These are phyloP conservation scores for Tetrapisispora pingtungensis DNA, from an alignment of 805 yeast genomes.

Conservation along the genomic window DNA sequence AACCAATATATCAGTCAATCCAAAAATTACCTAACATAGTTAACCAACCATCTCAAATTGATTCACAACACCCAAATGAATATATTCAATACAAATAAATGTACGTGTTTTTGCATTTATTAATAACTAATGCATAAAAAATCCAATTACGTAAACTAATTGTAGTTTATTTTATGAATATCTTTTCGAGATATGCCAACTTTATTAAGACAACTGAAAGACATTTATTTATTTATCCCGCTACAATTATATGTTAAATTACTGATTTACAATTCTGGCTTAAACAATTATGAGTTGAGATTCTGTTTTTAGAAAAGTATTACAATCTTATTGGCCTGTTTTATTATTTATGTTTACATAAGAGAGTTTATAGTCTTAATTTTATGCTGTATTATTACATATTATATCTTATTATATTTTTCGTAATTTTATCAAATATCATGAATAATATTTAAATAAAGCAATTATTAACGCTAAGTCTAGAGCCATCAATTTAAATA, in stretches of 20 bases:
- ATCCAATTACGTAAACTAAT: neutral
- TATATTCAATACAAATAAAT: neutral
- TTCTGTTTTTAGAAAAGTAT: neutral
- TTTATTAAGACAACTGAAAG: neutral
- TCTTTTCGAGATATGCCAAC: neutral
- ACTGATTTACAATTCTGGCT: neutral
- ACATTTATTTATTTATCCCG: neutral
- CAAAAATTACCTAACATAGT: slow-evolving; percentile 1
- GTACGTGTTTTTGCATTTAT: neutral
- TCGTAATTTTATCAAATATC: no score
- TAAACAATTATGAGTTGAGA: neutral
- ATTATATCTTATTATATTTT: neutral
- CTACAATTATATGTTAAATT: neutral
- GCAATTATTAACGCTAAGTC: no score
- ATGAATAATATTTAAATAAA: no score
- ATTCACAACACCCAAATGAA: neutral
- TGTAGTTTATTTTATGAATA: neutral
- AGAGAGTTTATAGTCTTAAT: slow-evolving; percentile 2
- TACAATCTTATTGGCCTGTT: neutral
- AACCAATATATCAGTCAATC: neutral
- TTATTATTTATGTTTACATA: slow-evolving; percentile 1
- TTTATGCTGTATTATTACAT: slow-evolving; percentile 1
- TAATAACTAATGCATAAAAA: neutral
- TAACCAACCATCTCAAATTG: slow-evolving; percentile 1
- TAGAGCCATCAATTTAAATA: no score